These are phyloP conservation scores for Xylogone sp. DNA, from an alignment of 2,329 filamentous ascomycete genomes.

Conservation along the genomic window DNA sequence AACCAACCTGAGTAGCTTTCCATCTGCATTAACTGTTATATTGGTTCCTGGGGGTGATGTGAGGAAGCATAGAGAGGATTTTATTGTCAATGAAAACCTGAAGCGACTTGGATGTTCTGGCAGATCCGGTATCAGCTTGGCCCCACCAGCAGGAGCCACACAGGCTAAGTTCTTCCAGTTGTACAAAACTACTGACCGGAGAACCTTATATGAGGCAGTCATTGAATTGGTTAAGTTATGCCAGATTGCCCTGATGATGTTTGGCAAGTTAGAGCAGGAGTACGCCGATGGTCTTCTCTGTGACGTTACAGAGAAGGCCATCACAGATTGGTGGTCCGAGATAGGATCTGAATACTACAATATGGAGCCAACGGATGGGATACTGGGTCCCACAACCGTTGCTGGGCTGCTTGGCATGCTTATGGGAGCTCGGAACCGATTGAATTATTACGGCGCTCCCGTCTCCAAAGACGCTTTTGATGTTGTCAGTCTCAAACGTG, in stretches of 20 bases:
- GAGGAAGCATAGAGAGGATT: constrained; percentile 72
- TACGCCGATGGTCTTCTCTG: constrained; percentile 92
- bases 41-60: constrained; percentile 84
- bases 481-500: constrained; percentile 74
- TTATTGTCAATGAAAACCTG: constrained; percentile 91
- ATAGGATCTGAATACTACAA: constrained; percentile 91
- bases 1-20: constrained; percentile 89
- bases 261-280: constrained; percentile 79
- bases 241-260: constrained; percentile 83
- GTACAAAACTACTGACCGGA: constrained; percentile 81
- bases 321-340: constrained; percentile 95
- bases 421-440: constrained; percentile 83
- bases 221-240: constrained; percentile 88
- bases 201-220: constrained; percentile 73
- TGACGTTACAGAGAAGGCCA: constrained; percentile 84
- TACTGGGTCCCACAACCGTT: constrained; percentile 87
- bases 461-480: constrained; percentile 92
- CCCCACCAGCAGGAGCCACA: constrained; percentile 74
- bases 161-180: constrained; percentile 89
- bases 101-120: constrained; percentile 92
- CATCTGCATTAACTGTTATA: constrained; percentile 89
- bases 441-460: constrained; percentile 80
- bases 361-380: constrained; percentile 86
- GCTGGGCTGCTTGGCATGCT: constrained; percentile 82
- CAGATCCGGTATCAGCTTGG: constrained; percentile 77